These are phyloP conservation scores for Volutella citrinella DNA, from an alignment of 2,329 filamentous ascomycete genomes.

Conservation along the genomic window DNA sequence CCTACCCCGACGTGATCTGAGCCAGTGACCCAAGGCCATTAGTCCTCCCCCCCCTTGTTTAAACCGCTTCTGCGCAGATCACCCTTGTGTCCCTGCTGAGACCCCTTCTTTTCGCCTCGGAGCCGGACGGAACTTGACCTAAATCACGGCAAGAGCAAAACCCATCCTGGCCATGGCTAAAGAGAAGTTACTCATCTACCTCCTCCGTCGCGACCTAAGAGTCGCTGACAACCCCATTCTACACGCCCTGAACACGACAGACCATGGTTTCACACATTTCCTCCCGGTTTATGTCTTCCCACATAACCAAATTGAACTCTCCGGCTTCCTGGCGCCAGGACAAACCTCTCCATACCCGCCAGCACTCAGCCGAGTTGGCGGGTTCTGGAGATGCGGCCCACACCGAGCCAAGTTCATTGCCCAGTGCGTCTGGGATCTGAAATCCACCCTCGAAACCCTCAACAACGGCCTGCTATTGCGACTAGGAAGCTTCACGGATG, in stretches of 20 bases:
- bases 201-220: slow-evolving; percentile 71
- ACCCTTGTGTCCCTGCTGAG: too few species aligned
- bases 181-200: slow-evolving; percentile 65
- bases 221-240: slow-evolving; percentile 73
- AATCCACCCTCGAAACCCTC: slow-evolving; percentile 55
- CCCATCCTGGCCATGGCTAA: too few species aligned
- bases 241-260: slow-evolving; percentile 49
- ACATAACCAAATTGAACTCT: slow-evolving; percentile 69
- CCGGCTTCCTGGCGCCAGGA: slow-evolving; percentile 62
- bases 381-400: slow-evolving; percentile 72
- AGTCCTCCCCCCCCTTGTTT: too few species aligned
- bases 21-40: too few species aligned
- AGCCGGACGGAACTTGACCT: too few species aligned
- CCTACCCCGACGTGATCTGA: too few species aligned
- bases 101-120: too few species aligned
- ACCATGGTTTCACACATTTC: slow-evolving; percentile 63
- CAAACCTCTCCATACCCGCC: slow-evolving; percentile 63
- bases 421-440: slow-evolving; percentile 71
- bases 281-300: slow-evolving; percentile 69
- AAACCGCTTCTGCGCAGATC: too few species aligned
- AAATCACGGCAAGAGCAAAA: too few species aligned
- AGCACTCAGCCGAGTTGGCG: slow-evolving; percentile 61
- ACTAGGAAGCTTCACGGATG: slow-evolving; percentile 58
- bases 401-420: slow-evolving; percentile 70
- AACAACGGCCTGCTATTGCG: slow-evolving; percentile 62